Evolutionary conservation across 768 basidiomycete genomes (phyloP).

Genomic region (Hypsizygus marmoreus): DNA sequence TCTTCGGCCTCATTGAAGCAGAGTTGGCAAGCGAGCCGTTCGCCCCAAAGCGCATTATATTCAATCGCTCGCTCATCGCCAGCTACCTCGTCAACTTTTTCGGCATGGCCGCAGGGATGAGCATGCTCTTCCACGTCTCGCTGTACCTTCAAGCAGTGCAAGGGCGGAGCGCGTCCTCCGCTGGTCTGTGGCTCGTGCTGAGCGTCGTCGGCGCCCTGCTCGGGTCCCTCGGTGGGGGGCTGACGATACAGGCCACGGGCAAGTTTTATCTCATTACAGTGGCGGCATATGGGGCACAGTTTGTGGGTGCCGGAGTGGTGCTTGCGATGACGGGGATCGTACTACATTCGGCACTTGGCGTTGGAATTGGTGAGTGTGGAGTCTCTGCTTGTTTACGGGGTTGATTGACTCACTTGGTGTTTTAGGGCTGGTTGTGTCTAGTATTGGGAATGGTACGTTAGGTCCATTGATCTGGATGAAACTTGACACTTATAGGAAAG

Average conservation of each 20-base stretch:
- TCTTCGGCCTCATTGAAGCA: slow-evolving; percentile 51
- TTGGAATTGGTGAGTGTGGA: slow-evolving; percentile 41
- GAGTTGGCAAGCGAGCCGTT: slow-evolving; percentile 59
- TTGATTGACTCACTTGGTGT: neutral
- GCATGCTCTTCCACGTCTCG: slow-evolving; percentile 53
- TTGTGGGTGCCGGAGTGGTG: slow-evolving; percentile 39
- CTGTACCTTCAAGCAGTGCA: slow-evolving; percentile 62
- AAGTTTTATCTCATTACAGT: slow-evolving; percentile 57
- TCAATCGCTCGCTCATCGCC: slow-evolving; percentile 49
- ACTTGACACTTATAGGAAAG: neutral
- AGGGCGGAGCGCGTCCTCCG: slow-evolving; percentile 45
- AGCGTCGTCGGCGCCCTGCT: slow-evolving; percentile 44
- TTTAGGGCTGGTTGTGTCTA: slow-evolving; percentile 35
- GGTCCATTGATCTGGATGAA: too few relatives aligned
- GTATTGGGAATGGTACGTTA: slow-evolving; percentile 41
- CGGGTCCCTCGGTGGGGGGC: slow-evolving; percentile 53
- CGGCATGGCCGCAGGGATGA: slow-evolving; percentile 43
- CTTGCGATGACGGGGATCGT: slow-evolving; percentile 42
- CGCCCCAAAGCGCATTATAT: slow-evolving; percentile 55
- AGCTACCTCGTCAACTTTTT: slow-evolving; percentile 65
- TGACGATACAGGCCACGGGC: slow-evolving; percentile 60
- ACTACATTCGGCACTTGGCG: slow-evolving; percentile 34
- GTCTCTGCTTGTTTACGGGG: neutral
- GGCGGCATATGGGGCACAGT: slow-evolving; percentile 36
- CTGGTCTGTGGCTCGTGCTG: slow-evolving; percentile 55